Evolutionary conservation across 2,329 filamentous ascomycete species (phyloP).

Genomic region (Colletotrichum eremochloae): DNA sequence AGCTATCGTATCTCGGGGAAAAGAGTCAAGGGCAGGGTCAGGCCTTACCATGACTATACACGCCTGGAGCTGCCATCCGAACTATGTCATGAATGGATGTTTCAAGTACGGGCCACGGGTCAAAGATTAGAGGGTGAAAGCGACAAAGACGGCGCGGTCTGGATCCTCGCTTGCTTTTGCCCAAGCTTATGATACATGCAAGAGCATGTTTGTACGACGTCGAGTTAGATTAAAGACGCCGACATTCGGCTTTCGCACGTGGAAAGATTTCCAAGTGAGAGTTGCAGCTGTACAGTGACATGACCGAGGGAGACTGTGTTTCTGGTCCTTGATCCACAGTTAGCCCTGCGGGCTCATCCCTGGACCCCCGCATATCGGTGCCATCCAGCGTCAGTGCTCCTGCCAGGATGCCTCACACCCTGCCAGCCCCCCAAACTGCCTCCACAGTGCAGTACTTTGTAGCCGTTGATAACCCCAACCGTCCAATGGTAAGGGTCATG

Average conservation of each 20-base stretch:
- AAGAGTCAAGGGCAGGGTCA: background rate
- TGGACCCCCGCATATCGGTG: conserved; percentile 21
- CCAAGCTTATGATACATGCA: background rate
- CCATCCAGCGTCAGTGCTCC: background rate
- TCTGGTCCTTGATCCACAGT: background rate
- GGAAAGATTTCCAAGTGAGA: background rate
- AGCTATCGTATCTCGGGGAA: background rate
- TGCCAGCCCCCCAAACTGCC: conserved; percentile 5
- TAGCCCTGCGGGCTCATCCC: conserved; percentile 8
- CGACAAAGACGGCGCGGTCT: background rate
- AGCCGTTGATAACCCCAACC: conserved; percentile 8
- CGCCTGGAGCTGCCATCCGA: conserved; percentile 21
- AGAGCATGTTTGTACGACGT: conserved; percentile 13
- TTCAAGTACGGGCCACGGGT: background rate
- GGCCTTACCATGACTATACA: conserved; percentile 18
- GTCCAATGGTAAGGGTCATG: conserved; percentile 27
- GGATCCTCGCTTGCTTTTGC: background rate
- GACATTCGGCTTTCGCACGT: background rate
- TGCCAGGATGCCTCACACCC: background rate
- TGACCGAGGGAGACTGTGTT: background rate
- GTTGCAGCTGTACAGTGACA: background rate
- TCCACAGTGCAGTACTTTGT: conserved; percentile 38
- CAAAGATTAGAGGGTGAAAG: background rate
- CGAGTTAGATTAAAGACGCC: background rate
- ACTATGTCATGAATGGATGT: conserved; percentile 13